Evolutionary conservation across 2,329 filamentous ascomycete species (phyloP), one percentile per base, ranked within the genome.

Genomic region (Emmonsia crescens): DNA sequence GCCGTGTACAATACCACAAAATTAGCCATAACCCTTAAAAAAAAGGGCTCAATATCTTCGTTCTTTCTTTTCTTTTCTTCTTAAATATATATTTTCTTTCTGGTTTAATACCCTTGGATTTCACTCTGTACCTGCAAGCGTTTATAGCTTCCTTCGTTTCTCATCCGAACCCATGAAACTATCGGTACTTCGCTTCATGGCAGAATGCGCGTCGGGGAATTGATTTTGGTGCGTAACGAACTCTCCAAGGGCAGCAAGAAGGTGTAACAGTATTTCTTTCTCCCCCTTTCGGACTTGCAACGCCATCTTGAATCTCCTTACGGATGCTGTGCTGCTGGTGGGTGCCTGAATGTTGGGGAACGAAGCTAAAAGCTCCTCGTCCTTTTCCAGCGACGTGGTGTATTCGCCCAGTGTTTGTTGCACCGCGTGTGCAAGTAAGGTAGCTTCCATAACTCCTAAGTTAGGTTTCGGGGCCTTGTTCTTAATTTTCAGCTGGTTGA

Each of bases 221-320:
- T 49, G 66, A 68, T 62, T 67, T 71, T 57, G 73, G 76, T 44
- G 60, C 66, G 58, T 62, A 38, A 70, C 63, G 58, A 69, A 65
- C 8, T 67, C 62, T 58, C 70, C 66, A 40, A 78, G 70, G 65
- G 72, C 73, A 56, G 64, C 66, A 62, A 82, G 77, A 1, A 85
- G 78, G 68, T 84, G 79, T 61, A 78, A 74, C 29, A 91, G 70
- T 5, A 92, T 77, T 66, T 80, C 79, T 72, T 91, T 91, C 74
- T 93, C 89, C 16, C 89, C 89, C 2, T 86, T 74, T 63, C 89
- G 82, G 42, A 91, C 87, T 58, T 82, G 76, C 27, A 85, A 69
- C 0, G 89, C 89, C 85, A 89, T 88, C 51, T 74, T 77, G 16
- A 72, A 68, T 38, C 76, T 75, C 29, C 69, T 69, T 24, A 62